Percentiles rank a stretch among this genome's conserved stretches.
These are phyloP conservation scores for Botrytis cinerea DNA, from an alignment of 2,329 filamentous ascomycete species.

Conservation along the genomic window DNA sequence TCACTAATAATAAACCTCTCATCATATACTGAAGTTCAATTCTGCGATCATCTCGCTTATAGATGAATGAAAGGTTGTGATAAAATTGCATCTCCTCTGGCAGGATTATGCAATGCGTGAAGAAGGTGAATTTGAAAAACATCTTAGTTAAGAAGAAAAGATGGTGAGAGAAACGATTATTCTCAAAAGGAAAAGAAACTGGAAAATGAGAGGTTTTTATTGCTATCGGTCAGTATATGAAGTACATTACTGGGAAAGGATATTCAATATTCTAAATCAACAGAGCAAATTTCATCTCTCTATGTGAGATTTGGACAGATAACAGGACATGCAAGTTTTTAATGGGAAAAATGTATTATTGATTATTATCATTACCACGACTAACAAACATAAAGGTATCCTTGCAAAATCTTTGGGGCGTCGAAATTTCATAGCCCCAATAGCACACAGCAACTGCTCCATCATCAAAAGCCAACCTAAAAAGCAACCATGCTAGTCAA, in stretches of 20 bases:
- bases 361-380: neutral
- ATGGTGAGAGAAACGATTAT: neutral
- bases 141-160: too few species aligned
- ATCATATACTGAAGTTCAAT: neutral
- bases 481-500: conserved; percentile 68
- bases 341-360: neutral
- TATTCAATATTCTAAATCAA: neutral
- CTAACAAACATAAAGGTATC: neutral
- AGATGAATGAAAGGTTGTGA: neutral
- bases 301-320: neutral
- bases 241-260: neutral
- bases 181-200: neutral
- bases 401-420: neutral
- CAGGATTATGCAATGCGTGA: fast-evolving
- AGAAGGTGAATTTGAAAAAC: neutral
- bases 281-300: neutral
- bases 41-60: neutral
- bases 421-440: neutral
- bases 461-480: conserved; percentile 42
- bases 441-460: neutral
- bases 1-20: neutral
- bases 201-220: too few species aligned
- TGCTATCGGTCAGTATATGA: neutral
- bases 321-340: fast-evolving
- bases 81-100: neutral